A percentile compares a stretch with the other conserved stretches of the same genome.
These are phyloP conservation scores for Trichoderma brevicompactum DNA, from an alignment of 2,329 filamentous ascomycete genomes.

Conservation along the genomic window DNA sequence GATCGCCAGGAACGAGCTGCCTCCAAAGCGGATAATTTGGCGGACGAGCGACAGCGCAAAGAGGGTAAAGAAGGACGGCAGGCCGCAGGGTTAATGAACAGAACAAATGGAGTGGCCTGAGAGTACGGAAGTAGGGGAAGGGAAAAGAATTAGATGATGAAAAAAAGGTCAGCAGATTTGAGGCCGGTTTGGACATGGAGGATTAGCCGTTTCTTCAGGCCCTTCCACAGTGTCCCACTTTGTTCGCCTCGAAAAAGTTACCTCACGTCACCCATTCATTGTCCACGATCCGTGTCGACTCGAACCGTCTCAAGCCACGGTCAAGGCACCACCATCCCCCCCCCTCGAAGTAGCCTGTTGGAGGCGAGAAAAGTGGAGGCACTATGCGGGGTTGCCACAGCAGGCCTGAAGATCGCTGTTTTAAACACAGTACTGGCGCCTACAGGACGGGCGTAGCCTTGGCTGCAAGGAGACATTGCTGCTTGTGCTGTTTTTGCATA, in stretches of 20 bases:
- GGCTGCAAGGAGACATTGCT: not conserved
- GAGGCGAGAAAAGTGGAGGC: conserved; percentile 19
- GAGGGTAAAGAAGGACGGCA: not conserved
- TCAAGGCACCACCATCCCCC: conserved; percentile 20
- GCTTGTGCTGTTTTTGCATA: not conserved
- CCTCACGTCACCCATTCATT: conserved; percentile 23
- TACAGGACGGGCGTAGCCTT: not conserved
- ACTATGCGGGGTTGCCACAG: conserved; percentile 25
- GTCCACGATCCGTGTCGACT: conserved; percentile 23
- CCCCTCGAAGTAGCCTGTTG: conserved; percentile 19
- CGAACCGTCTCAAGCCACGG: conserved; percentile 15
- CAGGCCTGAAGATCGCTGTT: conserved; percentile 21
- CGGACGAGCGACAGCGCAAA: not conserved
- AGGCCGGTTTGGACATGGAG: conserved; percentile 17
- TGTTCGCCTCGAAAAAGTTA: conserved; percentile 15
- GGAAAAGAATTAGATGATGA: conserved; percentile 1
- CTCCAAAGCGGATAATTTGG: conserved; percentile 8
- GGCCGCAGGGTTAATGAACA: not conserved
- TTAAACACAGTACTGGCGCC: conserved; percentile 5
- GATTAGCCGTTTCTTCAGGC: conserved; percentile 13
- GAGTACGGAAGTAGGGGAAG: not conserved
- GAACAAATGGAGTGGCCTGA: not conserved
- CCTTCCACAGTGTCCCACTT: conserved; percentile 27
- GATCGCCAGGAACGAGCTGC: not conserved
- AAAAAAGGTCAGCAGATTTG: conserved; percentile 25